Percentiles rank a stretch among this genome's conserved stretches.
Evolutionary conservation across 2,329 filamentous ascomycete genomes (phyloP).

Genomic region (Curvularia verruculosa): DNA sequence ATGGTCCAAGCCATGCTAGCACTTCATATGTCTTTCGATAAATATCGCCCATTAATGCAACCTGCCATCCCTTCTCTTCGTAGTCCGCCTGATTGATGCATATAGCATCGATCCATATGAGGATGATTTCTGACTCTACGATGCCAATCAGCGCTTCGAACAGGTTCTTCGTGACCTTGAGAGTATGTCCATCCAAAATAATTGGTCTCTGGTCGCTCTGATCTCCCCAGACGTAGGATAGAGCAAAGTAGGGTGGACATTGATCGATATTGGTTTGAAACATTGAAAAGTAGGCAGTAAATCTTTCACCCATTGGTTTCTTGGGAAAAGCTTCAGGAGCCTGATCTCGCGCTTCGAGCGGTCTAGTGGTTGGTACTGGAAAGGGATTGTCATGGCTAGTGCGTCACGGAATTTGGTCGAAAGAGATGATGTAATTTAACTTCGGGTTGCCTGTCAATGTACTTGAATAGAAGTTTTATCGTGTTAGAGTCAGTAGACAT

Average conservation of each 20-base stretch:
- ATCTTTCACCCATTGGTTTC: background rate
- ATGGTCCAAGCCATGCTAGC: constrained; percentile 19
- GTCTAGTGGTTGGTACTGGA: background rate
- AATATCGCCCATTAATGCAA: constrained; percentile 21
- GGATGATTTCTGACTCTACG: background rate
- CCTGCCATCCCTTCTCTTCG: constrained; percentile 19
- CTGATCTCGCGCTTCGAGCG: background rate
- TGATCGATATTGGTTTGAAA: background rate
- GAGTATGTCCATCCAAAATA: background rate
- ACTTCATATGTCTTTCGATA: constrained; percentile 10
- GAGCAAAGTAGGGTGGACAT: background rate
- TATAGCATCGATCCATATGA: constrained; percentile 5
- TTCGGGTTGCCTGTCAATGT: rapidly evolving
- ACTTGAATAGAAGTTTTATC: background rate
- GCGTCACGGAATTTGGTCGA: background rate
- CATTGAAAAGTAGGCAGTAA: background rate
- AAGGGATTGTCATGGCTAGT: background rate
- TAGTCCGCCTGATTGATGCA: constrained; percentile 3
- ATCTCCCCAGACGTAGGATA: constrained; percentile 3
- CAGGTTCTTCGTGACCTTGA: background rate
- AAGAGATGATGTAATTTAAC: background rate
- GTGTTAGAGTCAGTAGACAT: background rate
- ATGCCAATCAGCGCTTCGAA: background rate
- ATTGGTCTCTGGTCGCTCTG: background rate
- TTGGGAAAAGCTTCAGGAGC: background rate